Evolutionary conservation across 1,139 yeast species (phyloP).

Genomic region (Diutina neorugosa): DNA sequence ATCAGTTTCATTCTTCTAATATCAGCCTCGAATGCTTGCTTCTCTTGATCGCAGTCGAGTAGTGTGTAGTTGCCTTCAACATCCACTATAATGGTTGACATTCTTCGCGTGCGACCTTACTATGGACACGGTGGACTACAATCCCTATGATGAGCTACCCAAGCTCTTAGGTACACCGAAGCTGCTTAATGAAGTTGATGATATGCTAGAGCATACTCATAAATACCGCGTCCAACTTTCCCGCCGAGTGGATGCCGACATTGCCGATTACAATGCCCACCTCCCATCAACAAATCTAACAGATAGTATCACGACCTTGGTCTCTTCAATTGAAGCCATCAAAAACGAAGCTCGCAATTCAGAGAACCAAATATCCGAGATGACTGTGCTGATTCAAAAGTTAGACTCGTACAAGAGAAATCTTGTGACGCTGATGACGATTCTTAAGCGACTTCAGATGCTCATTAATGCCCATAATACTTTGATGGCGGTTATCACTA

Average conservation of each 20-base stretch:
- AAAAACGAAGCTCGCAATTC: constrained; percentile 28
- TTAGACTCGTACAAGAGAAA: constrained; percentile 78
- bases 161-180: constrained; percentile 29
- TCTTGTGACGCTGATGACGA: constrained; percentile 72
- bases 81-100: too few relatives aligned
- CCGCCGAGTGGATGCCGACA: constrained; percentile 22
- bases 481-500: constrained; percentile 34
- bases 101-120: not conserved
- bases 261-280: constrained; percentile 17
- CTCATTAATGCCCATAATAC: constrained; percentile 66
- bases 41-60: not conserved
- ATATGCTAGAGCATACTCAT: constrained; percentile 24
- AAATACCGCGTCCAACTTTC: constrained; percentile 36
- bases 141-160: constrained; percentile 23
- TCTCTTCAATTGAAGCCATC: constrained; percentile 21
- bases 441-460: constrained; percentile 80
- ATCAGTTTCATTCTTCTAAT: not conserved
- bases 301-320: constrained; percentile 33
- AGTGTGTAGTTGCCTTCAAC: too few relatives aligned
- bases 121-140: constrained; percentile 12
- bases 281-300: constrained; percentile 12
- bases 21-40: not conserved
- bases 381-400: constrained; percentile 68
- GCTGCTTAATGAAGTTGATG: constrained; percentile 34
- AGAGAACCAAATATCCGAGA: constrained; percentile 48